Conservation (phyloP, 768 basidiomycete genomes). For the Flagelloscypha sp. region DNA sequence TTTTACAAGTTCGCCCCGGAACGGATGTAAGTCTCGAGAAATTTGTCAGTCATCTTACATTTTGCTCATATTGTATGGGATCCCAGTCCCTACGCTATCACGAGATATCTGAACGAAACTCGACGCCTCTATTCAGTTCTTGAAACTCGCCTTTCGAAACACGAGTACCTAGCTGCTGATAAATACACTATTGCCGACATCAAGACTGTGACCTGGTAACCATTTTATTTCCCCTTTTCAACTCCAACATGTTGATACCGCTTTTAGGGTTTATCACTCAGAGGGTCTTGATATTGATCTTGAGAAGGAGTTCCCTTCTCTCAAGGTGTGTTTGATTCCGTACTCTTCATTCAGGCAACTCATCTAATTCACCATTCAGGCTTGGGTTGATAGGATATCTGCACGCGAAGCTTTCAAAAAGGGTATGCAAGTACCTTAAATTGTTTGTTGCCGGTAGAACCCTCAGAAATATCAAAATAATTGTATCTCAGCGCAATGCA, state of each 20-base stretch:
- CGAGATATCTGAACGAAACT: slow-evolving; percentile 44
- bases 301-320: slow-evolving; percentile 29
- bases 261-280: no score
- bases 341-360: slow-evolving; percentile 2
- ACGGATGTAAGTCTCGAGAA: background rate
- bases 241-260: no score
- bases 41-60: slow-evolving; percentile 27
- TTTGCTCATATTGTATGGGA: background rate
- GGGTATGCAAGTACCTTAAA: no score
- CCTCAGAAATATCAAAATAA: no score
- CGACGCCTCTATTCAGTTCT: slow-evolving; percentile 40
- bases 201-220: no score
- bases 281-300: no score
- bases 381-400: slow-evolving; percentile 30
- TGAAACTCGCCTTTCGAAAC: slow-evolving; percentile 32
- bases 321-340: slow-evolving; percentile 20
- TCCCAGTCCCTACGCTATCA: slow-evolving; percentile 16
- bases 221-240: no score
- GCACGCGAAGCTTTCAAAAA: slow-evolving; percentile 25
- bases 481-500: no score
- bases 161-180: slow-evolving; percentile 39
- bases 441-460: no score
- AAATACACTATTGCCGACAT: slow-evolving; percentile 34
- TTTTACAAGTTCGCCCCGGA: background rate
- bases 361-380: slow-evolving; percentile 15